Conservation (phyloP, 2,329 filamentous ascomycete species). For the Cadophora gregata region DNA sequence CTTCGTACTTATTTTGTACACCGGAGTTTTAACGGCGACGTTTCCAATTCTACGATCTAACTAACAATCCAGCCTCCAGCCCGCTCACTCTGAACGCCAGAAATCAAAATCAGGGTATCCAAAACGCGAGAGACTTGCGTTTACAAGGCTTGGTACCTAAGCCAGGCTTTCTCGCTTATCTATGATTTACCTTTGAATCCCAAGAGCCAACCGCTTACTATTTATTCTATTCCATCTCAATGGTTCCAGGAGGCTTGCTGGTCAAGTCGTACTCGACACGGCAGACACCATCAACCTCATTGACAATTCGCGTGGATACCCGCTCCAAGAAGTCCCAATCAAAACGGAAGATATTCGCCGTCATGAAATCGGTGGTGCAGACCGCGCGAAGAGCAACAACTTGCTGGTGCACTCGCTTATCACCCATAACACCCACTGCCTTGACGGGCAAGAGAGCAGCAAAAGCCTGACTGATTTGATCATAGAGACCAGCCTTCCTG, state of each 20-base stretch:
- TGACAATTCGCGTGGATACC: constrained; percentile 73
- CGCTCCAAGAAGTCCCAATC: constrained; percentile 67
- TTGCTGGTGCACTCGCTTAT: constrained; percentile 70
- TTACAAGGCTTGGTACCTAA: neutral
- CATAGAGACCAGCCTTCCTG: constrained; percentile 72
- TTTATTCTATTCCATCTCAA: constrained; percentile 70
- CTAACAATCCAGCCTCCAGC: neutral
- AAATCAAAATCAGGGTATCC: constrained; percentile 19
- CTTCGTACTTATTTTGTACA: neutral
- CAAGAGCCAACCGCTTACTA: neutral
- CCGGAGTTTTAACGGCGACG: neutral
- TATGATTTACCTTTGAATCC: neutral
- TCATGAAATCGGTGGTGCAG: constrained; percentile 56
- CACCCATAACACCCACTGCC: constrained; percentile 71
- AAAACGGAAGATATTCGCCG: constrained; percentile 50
- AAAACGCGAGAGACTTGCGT: constrained; percentile 8
- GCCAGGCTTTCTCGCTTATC: neutral
- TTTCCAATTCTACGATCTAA: constrained; percentile 17
- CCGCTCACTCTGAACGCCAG: constrained; percentile 12
- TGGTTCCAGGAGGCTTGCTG: constrained; percentile 61
- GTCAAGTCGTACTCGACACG: constrained; percentile 72
- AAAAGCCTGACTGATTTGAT: constrained; percentile 73
- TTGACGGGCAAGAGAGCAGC: constrained; percentile 70
- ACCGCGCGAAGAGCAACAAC: constrained; percentile 68
- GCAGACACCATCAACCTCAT: constrained; percentile 68